Evolutionary conservation across 805 yeast species (phyloP).

Genomic region (Candida taoyuanica): DNA sequence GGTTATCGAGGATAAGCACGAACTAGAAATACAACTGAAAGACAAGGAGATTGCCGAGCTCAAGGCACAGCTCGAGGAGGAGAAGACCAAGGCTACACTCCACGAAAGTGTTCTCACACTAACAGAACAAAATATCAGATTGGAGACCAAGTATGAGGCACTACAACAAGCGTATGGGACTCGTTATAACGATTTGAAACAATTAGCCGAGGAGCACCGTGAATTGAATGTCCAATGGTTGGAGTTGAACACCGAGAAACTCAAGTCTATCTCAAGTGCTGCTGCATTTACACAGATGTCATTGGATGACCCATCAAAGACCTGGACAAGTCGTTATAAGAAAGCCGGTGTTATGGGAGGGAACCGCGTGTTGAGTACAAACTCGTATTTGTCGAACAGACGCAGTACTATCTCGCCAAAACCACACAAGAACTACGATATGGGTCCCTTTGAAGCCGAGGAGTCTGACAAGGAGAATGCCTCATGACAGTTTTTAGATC

Average conservation of each 20-base stretch:
- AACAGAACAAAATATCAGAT: slow-evolving; percentile 12
- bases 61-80: slow-evolving; percentile 13
- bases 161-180: slow-evolving; percentile 24
- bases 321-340: slow-evolving; percentile 2
- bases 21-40: slow-evolving; percentile 14
- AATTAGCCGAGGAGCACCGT: slow-evolving; percentile 27
- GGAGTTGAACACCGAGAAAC: slow-evolving; percentile 26
- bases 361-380: slow-evolving; percentile 25
- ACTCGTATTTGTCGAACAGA: slow-evolving; percentile 23
- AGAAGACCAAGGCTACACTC: neutral
- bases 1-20: slow-evolving; percentile 4
- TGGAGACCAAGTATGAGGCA: slow-evolving; percentile 20
- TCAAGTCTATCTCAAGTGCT: slow-evolving; percentile 24
- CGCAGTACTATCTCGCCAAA: slow-evolving; percentile 11
- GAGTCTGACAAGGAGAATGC: slow-evolving; percentile 10
- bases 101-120: slow-evolving; percentile 15
- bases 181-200: slow-evolving; percentile 27
- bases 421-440: slow-evolving; percentile 9
- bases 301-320: slow-evolving; percentile 4
- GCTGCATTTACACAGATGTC: slow-evolving; percentile 15
- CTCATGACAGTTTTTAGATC: neutral
- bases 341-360: slow-evolving; percentile 2
- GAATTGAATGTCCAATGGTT: slow-evolving; percentile 23
- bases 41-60: slow-evolving; percentile 18
- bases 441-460: slow-evolving; percentile 6